Evolutionary conservation across 345 rosid species (phyloP).

Genomic region (Erucastrum elatum): DNA sequence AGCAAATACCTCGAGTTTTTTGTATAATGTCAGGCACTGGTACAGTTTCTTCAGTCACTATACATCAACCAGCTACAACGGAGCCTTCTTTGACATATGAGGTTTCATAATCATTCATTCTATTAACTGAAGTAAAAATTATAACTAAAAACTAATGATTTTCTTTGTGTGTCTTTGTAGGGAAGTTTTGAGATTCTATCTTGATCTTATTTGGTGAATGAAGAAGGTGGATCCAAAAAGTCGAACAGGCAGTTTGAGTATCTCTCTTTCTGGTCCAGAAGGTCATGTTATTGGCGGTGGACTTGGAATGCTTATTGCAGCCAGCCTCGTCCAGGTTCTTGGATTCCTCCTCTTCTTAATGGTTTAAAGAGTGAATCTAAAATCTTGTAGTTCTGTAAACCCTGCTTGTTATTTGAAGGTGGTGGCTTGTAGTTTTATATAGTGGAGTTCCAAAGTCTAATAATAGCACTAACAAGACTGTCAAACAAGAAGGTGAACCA

Average conservation of each 20-base stretch:
- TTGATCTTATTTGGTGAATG: slow-evolving; percentile 84
- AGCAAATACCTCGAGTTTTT: slow-evolving; percentile 87
- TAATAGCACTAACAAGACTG: slow-evolving; percentile 22
- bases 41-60: slow-evolving; percentile 79
- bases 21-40: slow-evolving; percentile 95
- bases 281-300: slow-evolving; percentile 95
- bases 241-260: slow-evolving; percentile 91
- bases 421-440: slow-evolving; percentile 85
- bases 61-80: slow-evolving; percentile 74
- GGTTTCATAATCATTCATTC: slow-evolving; percentile 48
- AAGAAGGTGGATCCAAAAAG: slow-evolving; percentile 76
- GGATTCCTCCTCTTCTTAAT: background rate
- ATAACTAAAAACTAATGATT: background rate
- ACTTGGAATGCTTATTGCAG: slow-evolving; percentile 74
- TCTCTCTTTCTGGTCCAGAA: slow-evolving; percentile 86
- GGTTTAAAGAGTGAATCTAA: no score
- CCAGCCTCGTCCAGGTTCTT: slow-evolving; percentile 78
- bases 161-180: slow-evolving; percentile 40
- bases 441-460: slow-evolving; percentile 52
- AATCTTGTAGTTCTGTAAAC: background rate
- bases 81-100: slow-evolving; percentile 61
- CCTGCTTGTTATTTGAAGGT: slow-evolving; percentile 51
- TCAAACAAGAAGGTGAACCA: slow-evolving; percentile 54
- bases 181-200: slow-evolving; percentile 92
- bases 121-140: background rate